Conservation (phyloP, 176 grass and related monocot genomes). For the Aegilops bicornis region DNA sequence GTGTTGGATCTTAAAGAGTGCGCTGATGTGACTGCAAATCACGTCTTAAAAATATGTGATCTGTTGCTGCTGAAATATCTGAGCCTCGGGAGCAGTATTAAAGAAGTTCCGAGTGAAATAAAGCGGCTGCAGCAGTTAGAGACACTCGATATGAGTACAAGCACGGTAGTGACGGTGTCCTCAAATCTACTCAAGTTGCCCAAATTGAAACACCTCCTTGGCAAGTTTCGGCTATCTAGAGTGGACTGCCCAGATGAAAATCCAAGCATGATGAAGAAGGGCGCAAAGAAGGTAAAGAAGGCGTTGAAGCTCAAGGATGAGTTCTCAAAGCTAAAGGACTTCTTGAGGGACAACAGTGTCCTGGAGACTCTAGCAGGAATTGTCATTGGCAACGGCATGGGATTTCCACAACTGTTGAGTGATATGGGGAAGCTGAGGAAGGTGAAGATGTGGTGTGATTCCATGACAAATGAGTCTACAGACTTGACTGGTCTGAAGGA, state of each 20-base stretch:
- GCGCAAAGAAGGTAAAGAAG: not conserved
- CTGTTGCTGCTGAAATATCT: not conserved
- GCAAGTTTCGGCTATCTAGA: not conserved
- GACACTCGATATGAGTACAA: not conserved
- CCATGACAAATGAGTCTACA: not conserved
- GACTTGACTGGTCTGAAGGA: not conserved
- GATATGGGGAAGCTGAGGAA: not conserved
- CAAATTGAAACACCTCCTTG: not conserved
- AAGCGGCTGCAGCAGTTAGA: fast-evolving
- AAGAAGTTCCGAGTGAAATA: not conserved
- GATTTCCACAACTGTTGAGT: not conserved
- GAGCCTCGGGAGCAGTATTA: not conserved
- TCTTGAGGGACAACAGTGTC: not conserved
- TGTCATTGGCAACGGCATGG: not conserved
- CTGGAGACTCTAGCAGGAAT: not conserved
- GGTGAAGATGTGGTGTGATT: not conserved
- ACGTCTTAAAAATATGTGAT: not conserved
- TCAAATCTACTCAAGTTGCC: not conserved
- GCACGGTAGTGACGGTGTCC: not conserved
- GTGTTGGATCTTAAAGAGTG: not conserved
- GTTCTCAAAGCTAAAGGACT: too few species aligned
- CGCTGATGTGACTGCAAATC: not conserved
- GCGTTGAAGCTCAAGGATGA: not conserved
- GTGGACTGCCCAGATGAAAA: too few species aligned
- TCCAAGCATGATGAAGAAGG: not conserved